Percentiles rank a stretch among this genome's conserved stretches.
Evolutionary conservation across 331 rosid species (phyloP).

Genomic region (Malus hybrid): DNA sequence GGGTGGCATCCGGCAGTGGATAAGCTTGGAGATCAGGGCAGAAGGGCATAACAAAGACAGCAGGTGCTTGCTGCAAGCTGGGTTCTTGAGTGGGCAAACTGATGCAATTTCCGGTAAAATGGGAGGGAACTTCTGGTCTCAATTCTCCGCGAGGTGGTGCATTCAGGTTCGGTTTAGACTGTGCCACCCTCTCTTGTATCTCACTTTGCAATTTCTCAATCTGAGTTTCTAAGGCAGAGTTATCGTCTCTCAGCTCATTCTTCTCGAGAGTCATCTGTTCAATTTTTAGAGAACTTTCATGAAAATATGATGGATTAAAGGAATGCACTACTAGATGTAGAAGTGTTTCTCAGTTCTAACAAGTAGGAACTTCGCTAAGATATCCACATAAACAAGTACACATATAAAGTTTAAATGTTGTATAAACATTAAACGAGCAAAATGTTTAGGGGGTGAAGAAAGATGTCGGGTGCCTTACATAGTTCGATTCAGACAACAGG

Average conservation of each 20-base stretch:
- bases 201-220: constrained; percentile 58
- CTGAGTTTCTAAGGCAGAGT: constrained; percentile 49
- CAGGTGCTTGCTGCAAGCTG: constrained; percentile 44
- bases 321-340: background rate
- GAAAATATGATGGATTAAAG: background rate
- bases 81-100: constrained; percentile 41
- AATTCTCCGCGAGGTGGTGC: constrained; percentile 28
- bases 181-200: constrained; percentile 42
- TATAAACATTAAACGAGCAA: background rate
- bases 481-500: constrained; percentile 66
- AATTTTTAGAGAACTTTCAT: background rate
- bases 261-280: constrained; percentile 69
- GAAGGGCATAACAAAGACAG: constrained; percentile 61
- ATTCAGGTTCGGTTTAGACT: constrained; percentile 71
- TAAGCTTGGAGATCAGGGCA: constrained; percentile 42
- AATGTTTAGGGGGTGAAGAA: background rate
- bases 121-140: constrained; percentile 25
- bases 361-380: no score
- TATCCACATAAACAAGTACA: background rate
- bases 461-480: constrained; percentile 41
- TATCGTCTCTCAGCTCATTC: constrained; percentile 78
- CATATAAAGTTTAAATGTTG: background rate
- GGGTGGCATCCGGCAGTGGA: constrained; percentile 26
- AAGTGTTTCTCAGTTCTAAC: background rate
- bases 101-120: constrained; percentile 34